These are phyloP conservation scores for Beauveria bassiana DNA, from an alignment of 2,329 filamentous ascomycete species.

Conservation along the genomic window DNA sequence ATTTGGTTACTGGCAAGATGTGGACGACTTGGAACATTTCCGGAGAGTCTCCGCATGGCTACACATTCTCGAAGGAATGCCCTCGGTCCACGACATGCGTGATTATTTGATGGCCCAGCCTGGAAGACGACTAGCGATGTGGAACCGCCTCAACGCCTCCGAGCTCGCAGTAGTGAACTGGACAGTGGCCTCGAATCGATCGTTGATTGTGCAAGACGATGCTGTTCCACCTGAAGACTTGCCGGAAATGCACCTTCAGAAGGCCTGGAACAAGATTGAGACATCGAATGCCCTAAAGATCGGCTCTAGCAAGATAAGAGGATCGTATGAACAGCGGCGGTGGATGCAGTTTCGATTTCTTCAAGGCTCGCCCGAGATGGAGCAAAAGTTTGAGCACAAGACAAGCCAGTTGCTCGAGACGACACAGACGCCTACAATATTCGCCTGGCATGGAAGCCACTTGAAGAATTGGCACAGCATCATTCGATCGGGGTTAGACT, in stretches of 20 bases:
- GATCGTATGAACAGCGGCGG: too few relatives aligned
- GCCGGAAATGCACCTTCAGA: background rate
- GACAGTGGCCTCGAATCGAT: conserved; percentile 85
- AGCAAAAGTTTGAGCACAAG: conserved; percentile 59
- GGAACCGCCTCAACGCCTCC: conserved; percentile 53
- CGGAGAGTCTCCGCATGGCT: conserved; percentile 23
- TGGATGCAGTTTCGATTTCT: conserved; percentile 82
- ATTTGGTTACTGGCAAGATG: conserved; percentile 19
- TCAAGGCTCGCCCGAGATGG: conserved; percentile 83
- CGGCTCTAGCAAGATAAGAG: too few relatives aligned
- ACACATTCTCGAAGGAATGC: conserved; percentile 50
- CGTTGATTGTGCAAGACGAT: conserved; percentile 74
- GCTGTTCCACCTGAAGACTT: conserved; percentile 16
- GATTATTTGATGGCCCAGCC: conserved; percentile 34
- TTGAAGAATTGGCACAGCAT: conserved; percentile 85
- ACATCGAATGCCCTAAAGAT: conserved; percentile 32
- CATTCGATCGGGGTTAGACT: conserved; percentile 74
- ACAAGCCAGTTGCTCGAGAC: conserved; percentile 43
- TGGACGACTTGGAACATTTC: conserved; percentile 16
- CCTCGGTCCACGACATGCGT: conserved; percentile 52
- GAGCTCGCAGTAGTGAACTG: conserved; percentile 66
- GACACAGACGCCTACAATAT: conserved; percentile 56
- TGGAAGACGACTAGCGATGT: conserved; percentile 32
- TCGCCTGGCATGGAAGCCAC: conserved; percentile 79
- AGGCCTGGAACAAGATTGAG: conserved; percentile 36